Evolutionary conservation across 78 protist genomes (phyloP).

Genomic region (Dictyostelium purpureum): DNA sequence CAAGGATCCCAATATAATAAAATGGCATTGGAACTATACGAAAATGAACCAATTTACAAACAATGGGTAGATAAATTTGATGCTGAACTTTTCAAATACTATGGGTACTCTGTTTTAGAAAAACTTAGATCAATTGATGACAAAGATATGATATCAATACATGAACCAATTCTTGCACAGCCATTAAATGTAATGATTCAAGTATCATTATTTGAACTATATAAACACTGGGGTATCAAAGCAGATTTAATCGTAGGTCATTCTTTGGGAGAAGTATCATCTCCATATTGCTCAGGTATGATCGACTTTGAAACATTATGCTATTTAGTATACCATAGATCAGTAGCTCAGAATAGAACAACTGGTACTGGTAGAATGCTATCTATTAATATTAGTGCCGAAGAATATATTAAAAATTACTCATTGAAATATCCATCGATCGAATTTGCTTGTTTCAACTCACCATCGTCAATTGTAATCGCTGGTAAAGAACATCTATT

Average conservation of each 20-base stretch:
- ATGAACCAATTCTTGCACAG: background rate
- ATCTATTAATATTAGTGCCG: background rate
- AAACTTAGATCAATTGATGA: background rate
- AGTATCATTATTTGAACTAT: background rate
- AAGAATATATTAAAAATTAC: background rate
- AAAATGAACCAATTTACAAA: background rate
- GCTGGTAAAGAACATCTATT: slow-evolving; percentile 17
- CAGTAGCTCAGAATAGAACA: background rate
- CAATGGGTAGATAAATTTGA: background rate
- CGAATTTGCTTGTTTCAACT: background rate
- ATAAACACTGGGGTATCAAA: background rate
- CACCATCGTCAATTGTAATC: background rate
- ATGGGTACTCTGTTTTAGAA: background rate
- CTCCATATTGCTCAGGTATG: background rate
- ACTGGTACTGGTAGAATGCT: slow-evolving; percentile 39
- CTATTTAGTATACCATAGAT: background rate
- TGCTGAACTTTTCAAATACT: background rate
- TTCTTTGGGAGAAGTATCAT: slow-evolving; percentile 33
- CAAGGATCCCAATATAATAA: background rate
- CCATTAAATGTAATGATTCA: background rate
- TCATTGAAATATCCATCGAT: background rate
- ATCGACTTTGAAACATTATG: background rate
- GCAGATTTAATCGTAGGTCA: background rate
- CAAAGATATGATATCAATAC: background rate
- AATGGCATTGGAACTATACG: background rate